Evolutionary conservation across 768 basidiomycete genomes (phyloP).

Genomic region (Trametes maxima): DNA sequence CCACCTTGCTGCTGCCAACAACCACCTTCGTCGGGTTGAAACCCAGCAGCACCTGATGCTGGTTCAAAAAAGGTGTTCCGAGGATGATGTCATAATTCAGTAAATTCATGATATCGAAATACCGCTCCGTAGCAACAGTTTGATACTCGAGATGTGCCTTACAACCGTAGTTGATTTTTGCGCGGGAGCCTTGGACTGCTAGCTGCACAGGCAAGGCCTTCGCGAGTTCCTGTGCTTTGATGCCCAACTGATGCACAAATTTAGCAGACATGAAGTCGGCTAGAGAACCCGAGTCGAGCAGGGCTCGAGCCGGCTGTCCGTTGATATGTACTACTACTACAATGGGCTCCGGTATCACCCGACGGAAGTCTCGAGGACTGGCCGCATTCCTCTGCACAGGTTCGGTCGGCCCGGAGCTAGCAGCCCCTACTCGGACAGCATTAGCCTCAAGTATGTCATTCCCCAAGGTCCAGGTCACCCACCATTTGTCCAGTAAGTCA

Average conservation of each 20-base stretch:
- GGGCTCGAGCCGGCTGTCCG: not conserved
- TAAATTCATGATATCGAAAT: constrained; percentile 28
- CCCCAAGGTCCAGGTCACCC: too few species aligned
- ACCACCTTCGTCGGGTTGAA: constrained; percentile 14
- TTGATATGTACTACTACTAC: constrained; percentile 11
- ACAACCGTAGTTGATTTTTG: too few species aligned
- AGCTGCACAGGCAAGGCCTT: constrained; percentile 30
- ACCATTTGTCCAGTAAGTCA: too few species aligned
- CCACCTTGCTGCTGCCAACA: not conserved
- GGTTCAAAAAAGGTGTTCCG: constrained; percentile 31
- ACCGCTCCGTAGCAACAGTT: constrained; percentile 10
- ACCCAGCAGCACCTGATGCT: constrained; percentile 8
- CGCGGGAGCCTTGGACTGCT: constrained; percentile 31
- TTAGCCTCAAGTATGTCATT: not conserved
- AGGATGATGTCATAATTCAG: constrained; percentile 29
- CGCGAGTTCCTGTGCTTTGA: constrained; percentile 4
- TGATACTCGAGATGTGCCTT: constrained; percentile 20
- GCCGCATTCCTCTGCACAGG: constrained; percentile 8
- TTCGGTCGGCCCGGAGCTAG: too few species aligned
- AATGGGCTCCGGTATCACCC: not conserved
- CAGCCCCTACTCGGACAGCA: not conserved
- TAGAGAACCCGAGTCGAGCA: constrained; percentile 23
- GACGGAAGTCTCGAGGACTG: not conserved
- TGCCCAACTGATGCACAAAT: constrained; percentile 22
- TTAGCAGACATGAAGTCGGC: constrained; percentile 26